Conservation (phyloP, 2,329 filamentous ascomycete species). For the Rhytidhysteron rufulum region DNA sequence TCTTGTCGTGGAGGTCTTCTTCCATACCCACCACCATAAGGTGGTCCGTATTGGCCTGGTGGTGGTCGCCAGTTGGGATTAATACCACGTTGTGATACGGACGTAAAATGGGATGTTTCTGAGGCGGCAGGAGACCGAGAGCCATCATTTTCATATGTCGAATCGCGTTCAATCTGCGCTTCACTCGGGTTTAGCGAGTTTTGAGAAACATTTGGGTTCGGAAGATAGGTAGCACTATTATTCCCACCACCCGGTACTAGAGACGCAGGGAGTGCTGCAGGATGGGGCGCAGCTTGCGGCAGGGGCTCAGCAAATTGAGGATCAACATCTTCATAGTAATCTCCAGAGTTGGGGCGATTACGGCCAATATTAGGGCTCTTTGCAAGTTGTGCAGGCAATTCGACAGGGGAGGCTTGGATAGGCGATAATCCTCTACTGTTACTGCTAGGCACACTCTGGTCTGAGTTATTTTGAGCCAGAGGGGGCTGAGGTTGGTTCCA, state of each 20-base stretch:
- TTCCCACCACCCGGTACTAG: constrained; percentile 31
- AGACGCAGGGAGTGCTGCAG: constrained; percentile 25
- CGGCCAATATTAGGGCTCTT: constrained; percentile 20
- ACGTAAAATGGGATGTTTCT: constrained; percentile 83
- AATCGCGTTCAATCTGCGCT: constrained; percentile 37
- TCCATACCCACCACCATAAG: constrained; percentile 37
- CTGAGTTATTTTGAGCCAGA: constrained; percentile 1
- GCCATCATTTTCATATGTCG: constrained; percentile 61
- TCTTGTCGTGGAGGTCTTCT: constrained; percentile 49
- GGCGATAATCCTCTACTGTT: constrained; percentile 34
- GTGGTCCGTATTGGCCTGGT: constrained; percentile 46
- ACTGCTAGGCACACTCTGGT: constrained; percentile 11
- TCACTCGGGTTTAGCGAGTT: constrained; percentile 20
- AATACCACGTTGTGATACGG: constrained; percentile 79
- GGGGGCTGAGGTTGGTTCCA: constrained; percentile 33
- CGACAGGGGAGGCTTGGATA: constrained; percentile 36
- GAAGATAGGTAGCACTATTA: constrained; percentile 25
- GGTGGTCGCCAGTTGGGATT: constrained; percentile 77
- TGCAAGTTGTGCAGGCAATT: constrained; percentile 27
- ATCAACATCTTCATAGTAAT: constrained; percentile 92
- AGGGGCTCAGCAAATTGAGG: constrained; percentile 68
- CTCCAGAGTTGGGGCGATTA: constrained; percentile 33
- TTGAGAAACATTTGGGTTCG: constrained; percentile 15
- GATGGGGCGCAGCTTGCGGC: constrained; percentile 18
- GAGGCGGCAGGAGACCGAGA: constrained; percentile 68